phyloP scores from a whole-genome alignment of 192 early-diverging fungal genomes.

The Rhizoclosmatium globosum region DNA sequence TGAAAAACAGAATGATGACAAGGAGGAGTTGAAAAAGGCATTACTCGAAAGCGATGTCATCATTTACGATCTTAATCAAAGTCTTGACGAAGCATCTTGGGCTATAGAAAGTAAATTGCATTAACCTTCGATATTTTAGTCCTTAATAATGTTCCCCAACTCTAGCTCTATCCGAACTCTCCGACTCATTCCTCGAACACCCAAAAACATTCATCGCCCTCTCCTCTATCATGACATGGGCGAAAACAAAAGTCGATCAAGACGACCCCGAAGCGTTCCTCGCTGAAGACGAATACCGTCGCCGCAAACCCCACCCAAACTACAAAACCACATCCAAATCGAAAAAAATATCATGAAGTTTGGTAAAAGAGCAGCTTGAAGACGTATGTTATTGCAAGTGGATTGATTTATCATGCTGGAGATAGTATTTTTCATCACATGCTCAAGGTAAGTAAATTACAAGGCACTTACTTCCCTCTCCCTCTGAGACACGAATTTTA shows the following conservation, averaged over 20 bases:
- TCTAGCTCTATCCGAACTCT: constrained; percentile 55
- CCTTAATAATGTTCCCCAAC: not conserved
- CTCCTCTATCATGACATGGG: constrained; percentile 71
- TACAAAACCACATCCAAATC: constrained; percentile 60
- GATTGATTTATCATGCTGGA: constrained; percentile 64
- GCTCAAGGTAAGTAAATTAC: constrained; percentile 50
- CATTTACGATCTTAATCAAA: constrained; percentile 61
- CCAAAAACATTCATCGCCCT: constrained; percentile 67
- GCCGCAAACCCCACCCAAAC: constrained; percentile 66
- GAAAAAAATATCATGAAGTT: constrained; percentile 67
- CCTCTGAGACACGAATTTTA: constrained; percentile 14
- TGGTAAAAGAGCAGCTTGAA: constrained; percentile 63
- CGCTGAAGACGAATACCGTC: constrained; percentile 67
- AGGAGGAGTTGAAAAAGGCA: constrained; percentile 45
- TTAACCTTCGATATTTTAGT: not conserved
- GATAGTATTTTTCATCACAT: constrained; percentile 67
- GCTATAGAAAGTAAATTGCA: constrained; percentile 56
- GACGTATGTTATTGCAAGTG: constrained; percentile 64
- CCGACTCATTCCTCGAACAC: constrained; percentile 58
- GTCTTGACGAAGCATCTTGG: constrained; percentile 64
- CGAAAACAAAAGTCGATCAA: constrained; percentile 63
- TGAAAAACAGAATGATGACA: constrained; percentile 47
- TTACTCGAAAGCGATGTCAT: constrained; percentile 62
- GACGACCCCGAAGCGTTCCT: constrained; percentile 65
- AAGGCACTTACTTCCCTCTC: not conserved